Base-by-base conservation (phyloP, 805 yeast species). In the Hanseniaspora nectarophila region DNA sequence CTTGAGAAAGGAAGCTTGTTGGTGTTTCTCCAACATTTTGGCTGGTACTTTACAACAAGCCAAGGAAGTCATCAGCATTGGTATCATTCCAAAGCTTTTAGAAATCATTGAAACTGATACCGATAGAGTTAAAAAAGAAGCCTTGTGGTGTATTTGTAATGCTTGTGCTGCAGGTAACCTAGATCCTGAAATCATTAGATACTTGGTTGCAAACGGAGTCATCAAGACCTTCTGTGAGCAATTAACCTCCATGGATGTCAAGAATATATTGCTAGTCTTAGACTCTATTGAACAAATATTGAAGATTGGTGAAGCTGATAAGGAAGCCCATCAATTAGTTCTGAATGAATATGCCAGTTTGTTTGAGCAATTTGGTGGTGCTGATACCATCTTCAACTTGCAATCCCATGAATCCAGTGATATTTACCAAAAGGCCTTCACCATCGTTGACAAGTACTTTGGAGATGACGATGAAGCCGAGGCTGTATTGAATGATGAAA, bases 111-210 rank as follows among this genome's bases (percentile, higher is more conserved):
- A 79, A 61, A 75, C 78, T 53, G 96, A 92, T 56, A 97, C 90
- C 63, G 89, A 88, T 73, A 89, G 88, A 73, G 90, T 97, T 33
- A 85, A 85, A 67, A 92, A 90, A 69, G 98, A 92, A 73, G 98
- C 98, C 3, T 90, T 97, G 74, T 92, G 98, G 98, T 97, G 97
- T 33, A 84, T 92, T 59, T 88, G 97, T 28, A 92, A 92, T 66
- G 97, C 98, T 35, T 85, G 96, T 16, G 85, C 96, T 9, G 97
- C 97, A 60, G 97, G 97, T 21, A 74, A 88, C 60, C 73, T 82
- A 40, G 83, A 80, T 67, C 97, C 97, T 7, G 95, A 87, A 55
- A 95, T 89, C 67, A 89, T 92, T 61, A 78, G 90, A 63, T 92
- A 88, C 69, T 76, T 92, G 59, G 98, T 92, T 33, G 73, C 75